Evolutionary conservation across 805 yeast species (phyloP), one percentile per base, ranked within the genome.

Genomic region (Candida silvatica): DNA sequence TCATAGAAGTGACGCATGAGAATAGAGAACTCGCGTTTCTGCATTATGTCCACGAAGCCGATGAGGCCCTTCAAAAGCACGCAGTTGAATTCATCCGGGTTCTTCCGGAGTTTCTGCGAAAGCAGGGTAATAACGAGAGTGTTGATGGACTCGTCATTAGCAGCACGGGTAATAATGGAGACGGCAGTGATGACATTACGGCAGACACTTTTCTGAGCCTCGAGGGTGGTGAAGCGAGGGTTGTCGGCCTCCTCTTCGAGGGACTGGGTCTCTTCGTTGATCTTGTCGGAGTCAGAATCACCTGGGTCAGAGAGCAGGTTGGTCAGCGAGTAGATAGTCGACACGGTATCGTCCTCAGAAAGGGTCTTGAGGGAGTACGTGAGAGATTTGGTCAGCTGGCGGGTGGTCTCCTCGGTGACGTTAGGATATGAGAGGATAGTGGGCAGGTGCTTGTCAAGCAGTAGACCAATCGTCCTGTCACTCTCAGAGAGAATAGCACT

Each of bases 271-370:
- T 29, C 24, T 6, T 14, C 9, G 12, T 17, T 19, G 15, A 20
- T 17, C 11, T 28, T 4, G 11, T n/a, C 18, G 11, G 31, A 15
- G 18, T 28, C 12, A 25, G n/a, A 9, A 20, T 31, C 14, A 15
- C 24, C 17, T 7, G 71, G 12, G 69, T 77, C 35, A 66, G 71
- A 34, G 22, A 90, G 59, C 39, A 82, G 55, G 52, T 92, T 92
- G 15, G 83, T 75, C 43, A 90, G 66, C 0, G 94, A 77, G 58
- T 92, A 92, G 34, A 92, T 76, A 1, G 90, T 72, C 6, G 95
- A 79, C 6, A 87, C 83, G 17, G 82, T 77, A 1, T 84, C 74
- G 51, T 87, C 96, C 49, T 86, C 90, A 15, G 87, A 74, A 35
- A 82, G 62, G 6, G 74, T 71, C 37, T 70, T 72, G 44, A 84